Conservation (phyloP, 2,329 filamentous ascomycete genomes). For the Paracorniculantispora psalliotae region DNA sequence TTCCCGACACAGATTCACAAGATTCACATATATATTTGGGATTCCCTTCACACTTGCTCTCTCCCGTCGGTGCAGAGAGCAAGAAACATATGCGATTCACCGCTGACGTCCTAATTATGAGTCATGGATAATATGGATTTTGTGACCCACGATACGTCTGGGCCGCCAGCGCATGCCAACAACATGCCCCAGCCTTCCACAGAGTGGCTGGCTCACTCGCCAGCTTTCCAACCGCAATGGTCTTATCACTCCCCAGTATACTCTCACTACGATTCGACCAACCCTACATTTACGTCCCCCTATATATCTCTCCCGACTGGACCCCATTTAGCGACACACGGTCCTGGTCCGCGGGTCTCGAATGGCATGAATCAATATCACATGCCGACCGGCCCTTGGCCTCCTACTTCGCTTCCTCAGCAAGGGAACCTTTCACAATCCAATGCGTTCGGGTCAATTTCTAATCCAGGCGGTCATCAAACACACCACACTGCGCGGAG, state of each 20-base stretch:
- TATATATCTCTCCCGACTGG: not conserved
- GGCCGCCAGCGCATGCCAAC: conserved; percentile 9
- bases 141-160: conserved; percentile 22
- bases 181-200: not conserved
- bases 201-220: not conserved
- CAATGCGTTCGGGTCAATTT: not conserved
- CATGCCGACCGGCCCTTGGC: not conserved
- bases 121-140: conserved; percentile 31
- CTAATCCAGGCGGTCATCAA: not conserved
- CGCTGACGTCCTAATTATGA: conserved; percentile 2
- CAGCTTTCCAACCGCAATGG: not conserved
- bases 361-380: not conserved
- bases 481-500: not conserved
- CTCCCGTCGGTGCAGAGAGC: not conserved
- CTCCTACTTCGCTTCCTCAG: not conserved
- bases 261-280: not conserved
- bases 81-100: not conserved
- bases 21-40: not conserved
- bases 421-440: not conserved
- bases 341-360: not conserved
- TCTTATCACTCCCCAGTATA: not conserved
- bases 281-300: not conserved
- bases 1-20: not conserved
- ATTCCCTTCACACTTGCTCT: not conserved
- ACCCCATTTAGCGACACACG: not conserved